phyloP scores from a whole-genome alignment of 129 eudicot genomes.

The Rutidosis leptorrhynchoides region DNA sequence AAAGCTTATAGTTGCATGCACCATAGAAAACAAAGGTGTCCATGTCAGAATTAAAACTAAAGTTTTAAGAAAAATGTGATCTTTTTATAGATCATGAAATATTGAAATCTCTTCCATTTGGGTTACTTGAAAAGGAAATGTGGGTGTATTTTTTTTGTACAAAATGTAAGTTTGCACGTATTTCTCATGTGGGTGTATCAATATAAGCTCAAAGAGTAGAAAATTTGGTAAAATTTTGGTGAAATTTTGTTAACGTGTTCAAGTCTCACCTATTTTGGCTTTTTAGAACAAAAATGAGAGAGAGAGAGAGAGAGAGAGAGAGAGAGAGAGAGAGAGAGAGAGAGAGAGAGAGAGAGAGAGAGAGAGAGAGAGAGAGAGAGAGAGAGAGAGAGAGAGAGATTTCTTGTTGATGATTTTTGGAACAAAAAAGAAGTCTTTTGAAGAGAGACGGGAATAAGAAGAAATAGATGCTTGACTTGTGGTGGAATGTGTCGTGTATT shows the following conservation, averaged over 20 bases:
- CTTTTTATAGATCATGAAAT: not conserved
- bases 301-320: conserved; percentile 10
- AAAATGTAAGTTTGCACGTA: conserved; percentile 13
- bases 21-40: not conserved
- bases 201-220: conserved; percentile 22
- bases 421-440: conserved; percentile 29
- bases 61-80: not conserved
- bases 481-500: conserved; percentile 20
- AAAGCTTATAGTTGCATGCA: conserved; percentile 14
- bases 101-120: not conserved
- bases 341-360: not conserved
- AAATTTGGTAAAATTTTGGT: conserved; percentile 7
- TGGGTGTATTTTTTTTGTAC: not conserved
- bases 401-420: conserved; percentile 7
- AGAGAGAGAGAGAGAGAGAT: conserved; percentile 1
- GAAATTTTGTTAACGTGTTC: conserved; percentile 10
- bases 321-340: conserved; percentile 6
- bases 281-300: conserved; percentile 4
- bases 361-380: not conserved
- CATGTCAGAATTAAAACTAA: not conserved
- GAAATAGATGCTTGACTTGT: conserved; percentile 32
- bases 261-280: conserved; percentile 18
- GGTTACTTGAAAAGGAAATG: conserved; percentile 8
- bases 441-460: conserved; percentile 22
- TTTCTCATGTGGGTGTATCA: conserved; percentile 29